These are phyloP conservation scores for Acidiella bohemica DNA, from an alignment of 495 filamentous ascomycete genomes.

Conservation along the genomic window DNA sequence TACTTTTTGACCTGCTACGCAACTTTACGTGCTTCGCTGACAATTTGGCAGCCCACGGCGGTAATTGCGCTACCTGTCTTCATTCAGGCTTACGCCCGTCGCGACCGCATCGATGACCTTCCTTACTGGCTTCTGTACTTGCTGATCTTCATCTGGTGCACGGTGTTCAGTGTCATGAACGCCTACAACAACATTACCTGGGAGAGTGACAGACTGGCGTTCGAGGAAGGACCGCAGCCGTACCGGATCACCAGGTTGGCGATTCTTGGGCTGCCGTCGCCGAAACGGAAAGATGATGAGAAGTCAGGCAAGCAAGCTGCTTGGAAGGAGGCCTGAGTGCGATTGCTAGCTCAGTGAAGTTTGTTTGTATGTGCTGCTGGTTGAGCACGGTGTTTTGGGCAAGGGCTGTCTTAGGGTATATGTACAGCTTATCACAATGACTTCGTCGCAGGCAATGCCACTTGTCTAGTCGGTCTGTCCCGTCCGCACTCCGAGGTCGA, in stretches of 20 bases:
- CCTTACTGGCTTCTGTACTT: slow-evolving; percentile 17
- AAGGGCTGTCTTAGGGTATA: too few relatives aligned
- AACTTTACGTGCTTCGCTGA: neutral
- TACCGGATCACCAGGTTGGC: slow-evolving; percentile 8
- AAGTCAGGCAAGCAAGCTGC: neutral
- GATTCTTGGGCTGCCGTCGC: slow-evolving; percentile 11
- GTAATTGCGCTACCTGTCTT: slow-evolving; percentile 11
- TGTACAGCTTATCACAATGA: too few relatives aligned
- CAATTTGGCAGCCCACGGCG: slow-evolving; percentile 9
- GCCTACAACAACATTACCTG: slow-evolving; percentile 22
- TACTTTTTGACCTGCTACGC: slow-evolving; percentile 1
- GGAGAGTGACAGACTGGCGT: slow-evolving; percentile 14
- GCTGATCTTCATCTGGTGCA: slow-evolving; percentile 19
- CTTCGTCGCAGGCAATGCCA: too few relatives aligned
- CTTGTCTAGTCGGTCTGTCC: too few relatives aligned
- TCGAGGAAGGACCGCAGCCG: slow-evolving; percentile 12
- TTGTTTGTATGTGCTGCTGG: neutral
- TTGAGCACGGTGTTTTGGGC: neutral
- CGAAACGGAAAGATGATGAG: slow-evolving; percentile 1
- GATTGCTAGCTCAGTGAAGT: too few relatives aligned
- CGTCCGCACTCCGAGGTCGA: too few relatives aligned
- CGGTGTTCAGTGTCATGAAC: slow-evolving; percentile 19
- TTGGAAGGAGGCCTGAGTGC: slow-evolving; percentile 2
- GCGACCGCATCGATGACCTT: slow-evolving; percentile 5
- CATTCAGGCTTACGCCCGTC: slow-evolving; percentile 14